Evolutionary conservation across 345 rosid genomes (phyloP), one percentile per base, ranked within the genome.

Genomic region (Zanthoxylum bungeanum): DNA sequence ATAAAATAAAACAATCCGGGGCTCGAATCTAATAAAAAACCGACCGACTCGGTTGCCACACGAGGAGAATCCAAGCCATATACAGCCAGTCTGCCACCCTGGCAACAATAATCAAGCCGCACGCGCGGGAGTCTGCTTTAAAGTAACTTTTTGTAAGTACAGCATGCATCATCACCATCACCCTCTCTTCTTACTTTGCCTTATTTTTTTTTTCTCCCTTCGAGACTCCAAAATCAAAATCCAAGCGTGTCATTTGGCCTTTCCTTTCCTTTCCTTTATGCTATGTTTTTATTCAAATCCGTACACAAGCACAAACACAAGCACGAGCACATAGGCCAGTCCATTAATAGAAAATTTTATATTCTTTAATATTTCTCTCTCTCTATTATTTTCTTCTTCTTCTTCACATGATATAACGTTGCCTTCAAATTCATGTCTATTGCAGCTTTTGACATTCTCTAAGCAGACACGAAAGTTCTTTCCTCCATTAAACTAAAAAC

Each of bases 391-490:
- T 30, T 17, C 36, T 31, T 28, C 66, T 46, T 16, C 60, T 53
- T 63, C 36, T 68, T 71, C 83, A 79, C 84, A 78, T 82, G 83
- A 53, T 64, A 78, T 47, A 57, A n/a, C n/a, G 64, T 69, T 73
- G 75, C 76, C 22, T 21, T 76, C 76, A 59, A 67, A 64, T 75
- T 67, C 47, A 70, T 27, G 69, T 62, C 46, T 60, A 24, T 69
- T 80, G 82, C 92, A 86, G 91, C 87, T 88, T 88, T 88, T 86
- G 93, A 78, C 88, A 59, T 76, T 81, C 83, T 76, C 76, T 50
- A 56, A 66, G 87, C 85, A 77, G 92, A 87, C 92, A 89, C 27
- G n/a, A 56, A 62, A 70, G 68, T 65, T 51, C 28, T 51, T 24
- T 5, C 10, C 76, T 44, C 16, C 7, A 61, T 70, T 73, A 77